Percentiles rank a stretch among this genome's conserved stretches.
phyloP scores from a whole-genome alignment of 768 basidiomycete genomes.

The Phaeotremella fagi region DNA sequence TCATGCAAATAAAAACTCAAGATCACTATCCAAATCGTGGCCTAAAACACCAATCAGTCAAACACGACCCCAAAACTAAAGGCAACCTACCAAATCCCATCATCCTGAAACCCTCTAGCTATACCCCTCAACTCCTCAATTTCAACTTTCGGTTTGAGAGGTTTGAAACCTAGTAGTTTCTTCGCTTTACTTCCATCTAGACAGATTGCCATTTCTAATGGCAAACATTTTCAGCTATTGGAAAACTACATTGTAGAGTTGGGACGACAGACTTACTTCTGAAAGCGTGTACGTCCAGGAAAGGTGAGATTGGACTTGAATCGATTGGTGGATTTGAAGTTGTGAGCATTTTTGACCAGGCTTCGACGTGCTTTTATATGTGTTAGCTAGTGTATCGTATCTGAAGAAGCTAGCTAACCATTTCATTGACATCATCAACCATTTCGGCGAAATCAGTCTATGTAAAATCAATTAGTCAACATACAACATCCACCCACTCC shows the following conservation, averaged over 20 bases:
- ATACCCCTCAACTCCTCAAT: constrained; percentile 29
- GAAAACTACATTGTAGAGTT: not conserved
- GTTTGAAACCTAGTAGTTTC: constrained; percentile 29
- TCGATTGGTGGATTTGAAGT: constrained; percentile 40
- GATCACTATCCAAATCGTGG: too few species aligned
- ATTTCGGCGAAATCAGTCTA: constrained; percentile 41
- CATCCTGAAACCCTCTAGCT: constrained; percentile 37
- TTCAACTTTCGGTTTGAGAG: constrained; percentile 28
- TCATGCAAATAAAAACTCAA: too few species aligned
- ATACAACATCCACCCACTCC: not conserved
- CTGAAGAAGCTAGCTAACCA: constrained; percentile 27
- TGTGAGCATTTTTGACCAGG: constrained; percentile 44
- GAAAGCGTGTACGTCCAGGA: constrained; percentile 43
- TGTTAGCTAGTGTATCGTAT: constrained; percentile 4
- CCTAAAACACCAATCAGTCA: too few species aligned
- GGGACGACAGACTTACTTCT: constrained; percentile 25
- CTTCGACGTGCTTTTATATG: constrained; percentile 33
- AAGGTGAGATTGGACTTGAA: constrained; percentile 39
- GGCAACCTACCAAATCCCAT: constrained; percentile 38
- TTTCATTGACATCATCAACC: constrained; percentile 47
- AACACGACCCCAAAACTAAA: too few species aligned
- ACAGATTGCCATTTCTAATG: constrained; percentile 41
- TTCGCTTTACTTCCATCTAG: constrained; percentile 40
- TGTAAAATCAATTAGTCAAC: not conserved
- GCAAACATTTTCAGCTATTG: not conserved